Evolutionary conservation across 352 stramenopile species (phyloP).

Genomic region (Thalassiosira tumida): DNA sequence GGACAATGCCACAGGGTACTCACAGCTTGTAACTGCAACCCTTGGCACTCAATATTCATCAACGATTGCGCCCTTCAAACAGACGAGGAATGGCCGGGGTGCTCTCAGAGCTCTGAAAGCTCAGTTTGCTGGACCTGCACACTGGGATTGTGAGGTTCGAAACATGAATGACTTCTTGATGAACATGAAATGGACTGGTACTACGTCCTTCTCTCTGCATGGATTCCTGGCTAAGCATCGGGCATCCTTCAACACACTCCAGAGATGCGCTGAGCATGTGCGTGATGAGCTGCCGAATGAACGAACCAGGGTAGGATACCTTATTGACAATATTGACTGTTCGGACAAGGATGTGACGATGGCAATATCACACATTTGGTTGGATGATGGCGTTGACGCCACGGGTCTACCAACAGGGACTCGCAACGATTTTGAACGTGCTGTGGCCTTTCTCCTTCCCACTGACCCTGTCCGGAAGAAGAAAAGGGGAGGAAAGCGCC

Average conservation of each 20-base stretch:
- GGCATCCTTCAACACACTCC: not conserved
- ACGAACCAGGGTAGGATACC: slow-evolving; percentile 56
- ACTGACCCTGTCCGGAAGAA: slow-evolving; percentile 48
- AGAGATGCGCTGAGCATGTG: slow-evolving; percentile 29
- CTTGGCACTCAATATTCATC: slow-evolving; percentile 45
- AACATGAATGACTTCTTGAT: not conserved
- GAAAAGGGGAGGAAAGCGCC: not conserved
- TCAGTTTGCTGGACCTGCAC: slow-evolving; percentile 66
- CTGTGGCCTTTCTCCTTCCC: slow-evolving; percentile 42
- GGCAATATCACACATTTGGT: slow-evolving; percentile 37
- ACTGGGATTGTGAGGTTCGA: slow-evolving; percentile 54
- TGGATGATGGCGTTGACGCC: slow-evolving; percentile 22
- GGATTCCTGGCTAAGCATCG: slow-evolving; percentile 35
- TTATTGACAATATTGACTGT: slow-evolving; percentile 55
- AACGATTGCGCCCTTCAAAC: slow-evolving; percentile 58
- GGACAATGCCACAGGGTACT: slow-evolving; percentile 62
- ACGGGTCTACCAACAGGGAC: not conserved
- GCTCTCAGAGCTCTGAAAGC: slow-evolving; percentile 57
- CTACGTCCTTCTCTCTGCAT: slow-evolving; percentile 42
- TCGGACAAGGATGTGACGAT: slow-evolving; percentile 38
- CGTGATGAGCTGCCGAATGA: slow-evolving; percentile 52
- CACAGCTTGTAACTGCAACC: slow-evolving; percentile 54
- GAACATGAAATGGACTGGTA: slow-evolving; percentile 51
- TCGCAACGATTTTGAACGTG: slow-evolving; percentile 32
- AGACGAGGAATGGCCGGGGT: slow-evolving; percentile 54